These are phyloP conservation scores for Hyaloscypha bicolor DNA, from an alignment of 495 filamentous ascomycete species.

Conservation along the genomic window DNA sequence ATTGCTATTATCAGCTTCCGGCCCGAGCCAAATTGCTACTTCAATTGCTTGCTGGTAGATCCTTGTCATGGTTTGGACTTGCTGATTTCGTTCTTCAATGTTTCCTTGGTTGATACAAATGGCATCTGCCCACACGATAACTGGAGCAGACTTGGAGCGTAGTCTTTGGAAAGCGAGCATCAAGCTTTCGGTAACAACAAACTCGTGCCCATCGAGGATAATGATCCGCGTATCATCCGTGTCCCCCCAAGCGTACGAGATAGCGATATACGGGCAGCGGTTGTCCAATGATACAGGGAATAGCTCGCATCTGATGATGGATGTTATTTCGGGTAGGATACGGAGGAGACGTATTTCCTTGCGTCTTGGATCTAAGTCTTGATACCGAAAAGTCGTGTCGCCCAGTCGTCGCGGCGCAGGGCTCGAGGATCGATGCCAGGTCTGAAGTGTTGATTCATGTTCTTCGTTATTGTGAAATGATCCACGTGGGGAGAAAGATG, in stretches of 20 bases:
- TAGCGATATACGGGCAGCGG: constrained; percentile 25
- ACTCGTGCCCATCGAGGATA: constrained; percentile 25
- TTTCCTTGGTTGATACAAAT: constrained; percentile 21
- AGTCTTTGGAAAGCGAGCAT: constrained; percentile 27
- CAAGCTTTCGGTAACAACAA: constrained; percentile 28
- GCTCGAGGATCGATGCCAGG: constrained; percentile 8
- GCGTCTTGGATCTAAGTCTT: constrained; percentile 1
- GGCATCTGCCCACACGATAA: constrained; percentile 26
- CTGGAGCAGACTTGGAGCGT: constrained; percentile 8
- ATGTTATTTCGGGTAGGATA: constrained; percentile 15
- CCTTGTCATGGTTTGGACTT: too few relatives aligned
- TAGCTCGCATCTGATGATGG: constrained; percentile 30
- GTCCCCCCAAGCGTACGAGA: constrained; percentile 37
- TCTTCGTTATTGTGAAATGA: too few relatives aligned
- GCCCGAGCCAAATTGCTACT: too few relatives aligned
- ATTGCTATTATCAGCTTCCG: too few relatives aligned
- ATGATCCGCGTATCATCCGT: constrained; percentile 26
- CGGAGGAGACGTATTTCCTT: constrained; percentile 25
- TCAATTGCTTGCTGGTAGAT: too few relatives aligned
- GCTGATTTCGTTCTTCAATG: too few relatives aligned
- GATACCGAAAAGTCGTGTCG: constrained; percentile 23
- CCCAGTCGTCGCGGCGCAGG: constrained; percentile 12
- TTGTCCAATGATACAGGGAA: constrained; percentile 25
- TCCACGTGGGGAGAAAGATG: too few relatives aligned
- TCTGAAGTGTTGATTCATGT: too few relatives aligned